Conservation (phyloP, 345 rosid species). For the Limnanthes douglasii region DNA sequence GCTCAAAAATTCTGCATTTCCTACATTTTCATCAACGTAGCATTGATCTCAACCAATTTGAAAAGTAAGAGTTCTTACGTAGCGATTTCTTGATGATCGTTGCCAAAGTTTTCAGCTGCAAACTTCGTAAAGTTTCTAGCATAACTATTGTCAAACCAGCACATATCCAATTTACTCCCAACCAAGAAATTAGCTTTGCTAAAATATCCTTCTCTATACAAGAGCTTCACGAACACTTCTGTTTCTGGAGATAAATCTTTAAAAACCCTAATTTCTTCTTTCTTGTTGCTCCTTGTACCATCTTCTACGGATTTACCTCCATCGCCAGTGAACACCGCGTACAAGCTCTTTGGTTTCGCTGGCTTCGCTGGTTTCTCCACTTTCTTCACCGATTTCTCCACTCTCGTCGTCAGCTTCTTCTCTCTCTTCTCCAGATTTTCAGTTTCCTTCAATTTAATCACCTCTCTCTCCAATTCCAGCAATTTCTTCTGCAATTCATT, state of each 20-base stretch:
- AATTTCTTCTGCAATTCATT: slow-evolving; percentile 20
- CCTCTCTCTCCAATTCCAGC: slow-evolving; percentile 26
- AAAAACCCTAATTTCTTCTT: slow-evolving; percentile 10
- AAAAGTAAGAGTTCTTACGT: slow-evolving; percentile 27
- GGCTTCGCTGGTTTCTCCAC: slow-evolving; percentile 1
- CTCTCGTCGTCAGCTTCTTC: not conserved
- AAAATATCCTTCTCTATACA: slow-evolving; percentile 48
- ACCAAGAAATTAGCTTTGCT: slow-evolving; percentile 44
- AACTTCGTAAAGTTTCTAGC: slow-evolving; percentile 40
- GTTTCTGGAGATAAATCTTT: slow-evolving; percentile 42
- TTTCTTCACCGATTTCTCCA: not conserved
- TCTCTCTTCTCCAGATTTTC: slow-evolving; percentile 8
- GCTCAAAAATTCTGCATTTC: too few relatives aligned
- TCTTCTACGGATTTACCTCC: not conserved
- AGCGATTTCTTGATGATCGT: slow-evolving; percentile 61
- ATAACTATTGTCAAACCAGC: slow-evolving; percentile 38
- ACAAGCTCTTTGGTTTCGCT: slow-evolving; percentile 9
- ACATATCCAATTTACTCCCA: slow-evolving; percentile 21
- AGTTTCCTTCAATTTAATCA: slow-evolving; percentile 19
- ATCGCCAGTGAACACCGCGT: slow-evolving; percentile 10
- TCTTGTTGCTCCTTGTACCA: not conserved
- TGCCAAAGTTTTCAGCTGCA: slow-evolving; percentile 43
- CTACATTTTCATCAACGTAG: too few relatives aligned
- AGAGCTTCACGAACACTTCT: slow-evolving; percentile 35
- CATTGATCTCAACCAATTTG: too few relatives aligned